A percentile compares a stretch with the other conserved stretches of the same genome.
Evolutionary conservation across 495 filamentous ascomycete genomes (phyloP).

Genomic region (Copromyces sp.): DNA sequence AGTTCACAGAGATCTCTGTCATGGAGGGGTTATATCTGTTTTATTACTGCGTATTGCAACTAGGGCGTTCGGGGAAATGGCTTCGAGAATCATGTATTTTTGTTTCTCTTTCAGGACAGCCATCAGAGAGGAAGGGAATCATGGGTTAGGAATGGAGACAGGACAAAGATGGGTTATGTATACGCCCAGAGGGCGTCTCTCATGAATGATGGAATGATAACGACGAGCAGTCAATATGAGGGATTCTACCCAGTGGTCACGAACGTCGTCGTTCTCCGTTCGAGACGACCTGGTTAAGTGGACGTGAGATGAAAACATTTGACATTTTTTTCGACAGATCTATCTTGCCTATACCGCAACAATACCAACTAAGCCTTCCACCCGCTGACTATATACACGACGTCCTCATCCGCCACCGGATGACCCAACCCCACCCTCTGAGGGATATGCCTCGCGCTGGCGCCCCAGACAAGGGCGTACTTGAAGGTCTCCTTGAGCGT

Average conservation of each 20-base stretch:
- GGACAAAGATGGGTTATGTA: not conserved
- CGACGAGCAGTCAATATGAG: not conserved
- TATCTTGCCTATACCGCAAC: not conserved
- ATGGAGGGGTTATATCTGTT: not conserved
- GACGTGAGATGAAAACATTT: not conserved
- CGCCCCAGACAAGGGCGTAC: constrained; percentile 96
- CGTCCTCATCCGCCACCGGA: constrained; percentile 87
- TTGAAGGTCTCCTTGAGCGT: constrained; percentile 98
- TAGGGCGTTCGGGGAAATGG: not conserved
- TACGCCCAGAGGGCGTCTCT: not conserved
- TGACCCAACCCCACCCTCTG: constrained; percentile 88
- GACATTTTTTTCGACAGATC: not conserved
- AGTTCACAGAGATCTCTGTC: not conserved
- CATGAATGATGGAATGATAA: not conserved
- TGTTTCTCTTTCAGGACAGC: not conserved
- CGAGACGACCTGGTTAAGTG: not conserved
- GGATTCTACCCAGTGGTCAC: not conserved
- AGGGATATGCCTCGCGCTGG: constrained; percentile 86
- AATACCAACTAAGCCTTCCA: constrained; percentile 40
- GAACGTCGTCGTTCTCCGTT: not conserved
- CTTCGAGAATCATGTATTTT: not conserved
- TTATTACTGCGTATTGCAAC: not conserved
- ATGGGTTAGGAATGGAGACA: not conserved
- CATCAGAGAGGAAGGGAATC: not conserved
- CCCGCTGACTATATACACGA: constrained; percentile 89